Base-by-base conservation (phyloP, 305 asterid species). In the Fraxinus velutina region DNA sequence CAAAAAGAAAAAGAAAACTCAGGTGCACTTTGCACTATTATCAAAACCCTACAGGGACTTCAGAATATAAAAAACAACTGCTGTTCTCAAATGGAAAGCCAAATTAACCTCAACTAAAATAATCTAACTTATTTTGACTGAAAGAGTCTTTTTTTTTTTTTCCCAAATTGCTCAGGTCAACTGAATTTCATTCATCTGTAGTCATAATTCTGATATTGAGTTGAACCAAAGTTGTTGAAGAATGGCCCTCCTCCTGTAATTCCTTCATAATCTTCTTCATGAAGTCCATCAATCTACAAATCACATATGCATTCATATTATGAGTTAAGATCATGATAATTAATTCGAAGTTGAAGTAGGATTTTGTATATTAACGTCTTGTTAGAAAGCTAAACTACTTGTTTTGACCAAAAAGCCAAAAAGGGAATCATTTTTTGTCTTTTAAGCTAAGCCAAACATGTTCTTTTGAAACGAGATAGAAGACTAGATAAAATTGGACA, bases 281-380 rank as follows among this genome's bases (percentile, higher is more conserved):
- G 88, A 77, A 86, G 84, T 79, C 93, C 90, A 4, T 89, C 93
- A 47, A 87, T 86, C 94, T 92, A 73, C 79, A 85, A 37, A 37
- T 30, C 21, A 2, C 34, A 78, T 80, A 78, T 19, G 36, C 10
- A 29, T 22, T 4, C 68, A 22, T 44, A 33, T 44, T 5, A 81
- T 0, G 12, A 37, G 44, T 7, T 37, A 37, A 37, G 44, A 37
- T 37, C 44, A 37, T 37, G 44, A 19, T 21, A 19, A 19, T 57
- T 79, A 36, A 36, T 21, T 22, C 19, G 24, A 79, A 19, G 1
- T 79, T 44, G 0, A 39, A 68, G 75, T 1, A 30, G 60, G 44
- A 32, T 24, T 50, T 79, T 76, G 79, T 22, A 68, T 55, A 17
- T 64, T 33, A 21, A 50, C 36, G 44, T 60, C 76, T 42, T 80